phyloP scores from a whole-genome alignment of 768 basidiomycete species.

The Lyophyllum atratum region DNA sequence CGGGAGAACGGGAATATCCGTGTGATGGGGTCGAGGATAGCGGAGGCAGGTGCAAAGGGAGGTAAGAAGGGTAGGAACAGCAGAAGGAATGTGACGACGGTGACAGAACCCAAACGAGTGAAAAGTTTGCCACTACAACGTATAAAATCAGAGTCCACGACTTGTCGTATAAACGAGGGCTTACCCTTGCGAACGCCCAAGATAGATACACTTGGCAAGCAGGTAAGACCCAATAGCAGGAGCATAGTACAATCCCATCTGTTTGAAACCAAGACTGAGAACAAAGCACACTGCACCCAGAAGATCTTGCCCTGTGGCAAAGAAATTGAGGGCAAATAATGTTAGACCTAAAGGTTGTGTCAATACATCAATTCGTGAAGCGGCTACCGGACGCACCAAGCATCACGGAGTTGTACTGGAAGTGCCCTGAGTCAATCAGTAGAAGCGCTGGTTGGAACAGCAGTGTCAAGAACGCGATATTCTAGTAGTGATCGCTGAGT shows the following conservation, averaged over 20 bases:
- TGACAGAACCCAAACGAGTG: slow-evolving; percentile 63
- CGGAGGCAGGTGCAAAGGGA: slow-evolving; percentile 52
- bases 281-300: slow-evolving; percentile 81
- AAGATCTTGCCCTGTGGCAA: slow-evolving; percentile 69
- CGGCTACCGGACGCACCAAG: slow-evolving; percentile 53
- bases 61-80: slow-evolving; percentile 83
- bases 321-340: slow-evolving; percentile 67
- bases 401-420: slow-evolving; percentile 96
- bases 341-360: slow-evolving; percentile 55
- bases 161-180: slow-evolving; percentile 17
- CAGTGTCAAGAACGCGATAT: slow-evolving; percentile 68
- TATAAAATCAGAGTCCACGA: not conserved
- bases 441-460: slow-evolving; percentile 84
- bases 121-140: slow-evolving; percentile 51
- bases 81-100: slow-evolving; percentile 60
- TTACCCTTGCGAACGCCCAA: slow-evolving; percentile 74
- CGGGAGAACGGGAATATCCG: slow-evolving; percentile 93
- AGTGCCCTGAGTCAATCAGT: slow-evolving; percentile 90
- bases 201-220: slow-evolving; percentile 83
- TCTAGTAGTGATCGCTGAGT: slow-evolving; percentile 36
- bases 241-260: slow-evolving; percentile 94
- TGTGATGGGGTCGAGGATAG: slow-evolving; percentile 63
- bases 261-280: slow-evolving; percentile 88
- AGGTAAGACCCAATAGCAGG: slow-evolving; percentile 92
- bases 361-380: not conserved